A percentile compares a stretch with the other conserved stretches of the same genome.
phyloP scores from a whole-genome alignment of 1,284 basidiomycete species.

The Microbotryum intermedium region DNA sequence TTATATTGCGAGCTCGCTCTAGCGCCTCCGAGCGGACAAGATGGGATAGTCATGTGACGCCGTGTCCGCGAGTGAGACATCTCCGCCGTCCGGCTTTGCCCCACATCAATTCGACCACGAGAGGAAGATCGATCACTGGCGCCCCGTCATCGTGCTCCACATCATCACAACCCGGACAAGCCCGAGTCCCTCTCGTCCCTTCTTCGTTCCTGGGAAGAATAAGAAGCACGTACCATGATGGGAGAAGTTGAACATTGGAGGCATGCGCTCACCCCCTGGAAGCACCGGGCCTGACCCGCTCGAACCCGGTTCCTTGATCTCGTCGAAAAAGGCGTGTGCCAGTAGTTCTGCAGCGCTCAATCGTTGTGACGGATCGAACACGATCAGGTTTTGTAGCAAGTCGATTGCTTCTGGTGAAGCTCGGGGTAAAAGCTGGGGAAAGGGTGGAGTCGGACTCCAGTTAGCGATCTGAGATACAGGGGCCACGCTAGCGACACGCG shows the following conservation, averaged over 20 bases:
- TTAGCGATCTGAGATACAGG: not conserved
- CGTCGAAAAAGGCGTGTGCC: slow-evolving; percentile 95
- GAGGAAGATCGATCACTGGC: too few relatives aligned
- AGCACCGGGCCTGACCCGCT: not conserved
- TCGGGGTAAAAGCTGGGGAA: slow-evolving; percentile 68
- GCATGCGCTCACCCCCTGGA: slow-evolving; percentile 2
- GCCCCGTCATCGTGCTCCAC: too few relatives aligned
- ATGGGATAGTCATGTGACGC: too few relatives aligned
- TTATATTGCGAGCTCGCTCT: too few relatives aligned
- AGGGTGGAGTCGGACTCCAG: not conserved
- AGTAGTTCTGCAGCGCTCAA: slow-evolving; percentile 76
- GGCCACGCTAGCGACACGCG: not conserved
- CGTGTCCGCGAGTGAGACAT: too few relatives aligned
- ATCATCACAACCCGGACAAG: too few relatives aligned
- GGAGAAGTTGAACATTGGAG: slow-evolving; percentile 4
- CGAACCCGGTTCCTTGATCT: slow-evolving; percentile 53
- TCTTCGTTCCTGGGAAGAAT: too few relatives aligned
- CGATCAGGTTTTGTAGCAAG: slow-evolving; percentile 80
- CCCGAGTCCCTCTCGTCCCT: too few relatives aligned
- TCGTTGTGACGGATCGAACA: slow-evolving; percentile 90
- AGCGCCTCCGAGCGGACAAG: too few relatives aligned
- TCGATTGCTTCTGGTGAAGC: slow-evolving; percentile 92
- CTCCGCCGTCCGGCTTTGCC: too few relatives aligned
- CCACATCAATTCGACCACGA: too few relatives aligned
- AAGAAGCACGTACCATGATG: slow-evolving; percentile 3